These are phyloP conservation scores for Acer saccharum DNA, from an alignment of 345 rosid genomes.

Conservation along the genomic window DNA sequence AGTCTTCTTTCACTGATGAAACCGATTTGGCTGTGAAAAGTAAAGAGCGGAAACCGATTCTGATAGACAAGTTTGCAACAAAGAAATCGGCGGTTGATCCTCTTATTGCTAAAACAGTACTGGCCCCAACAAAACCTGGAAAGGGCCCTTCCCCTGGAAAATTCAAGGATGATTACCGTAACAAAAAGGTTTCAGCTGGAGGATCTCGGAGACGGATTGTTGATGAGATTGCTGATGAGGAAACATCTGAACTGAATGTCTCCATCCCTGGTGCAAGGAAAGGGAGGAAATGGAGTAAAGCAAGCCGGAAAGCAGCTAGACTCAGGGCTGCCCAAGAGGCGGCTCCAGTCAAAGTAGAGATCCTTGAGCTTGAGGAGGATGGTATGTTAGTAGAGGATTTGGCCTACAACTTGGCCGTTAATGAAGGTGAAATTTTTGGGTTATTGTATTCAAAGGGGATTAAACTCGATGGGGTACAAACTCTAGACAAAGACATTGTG, in stretches of 20 bases:
- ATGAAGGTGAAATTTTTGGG: conserved; percentile 95
- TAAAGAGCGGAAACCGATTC: conserved; percentile 82
- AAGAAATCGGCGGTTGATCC: conserved; percentile 79
- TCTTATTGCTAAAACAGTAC: conserved; percentile 61
- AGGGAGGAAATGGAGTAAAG: conserved; percentile 99
- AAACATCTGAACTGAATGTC: conserved; percentile 59
- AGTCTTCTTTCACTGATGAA: conserved; percentile 38
- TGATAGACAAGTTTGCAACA: conserved; percentile 89
- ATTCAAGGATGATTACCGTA: conserved; percentile 70
- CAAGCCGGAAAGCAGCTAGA: conserved; percentile 90
- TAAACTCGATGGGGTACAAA: conserved; percentile 95
- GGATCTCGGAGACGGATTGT: conserved; percentile 59
- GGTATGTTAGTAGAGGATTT: conserved; percentile 92
- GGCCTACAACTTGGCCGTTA: conserved; percentile 74
- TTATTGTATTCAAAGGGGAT: conserved; percentile 84
- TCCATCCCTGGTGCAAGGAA: conserved; percentile 74
- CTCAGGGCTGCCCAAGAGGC: conserved; percentile 92
- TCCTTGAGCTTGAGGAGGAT: conserved; percentile 85
- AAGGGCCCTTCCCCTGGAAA: conserved; percentile 71
- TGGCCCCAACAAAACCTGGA: conserved; percentile 75
- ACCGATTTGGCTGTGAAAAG: conserved; percentile 44
- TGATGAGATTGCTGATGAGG: conserved; percentile 65
- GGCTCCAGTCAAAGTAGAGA: conserved; percentile 95
- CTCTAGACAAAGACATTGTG: conserved; percentile 88
- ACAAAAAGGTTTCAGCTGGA: conserved; percentile 59